phyloP scores from a whole-genome alignment of 371 early-diverging fungal genomes.

The Lichtheimia corymbifera region DNA sequence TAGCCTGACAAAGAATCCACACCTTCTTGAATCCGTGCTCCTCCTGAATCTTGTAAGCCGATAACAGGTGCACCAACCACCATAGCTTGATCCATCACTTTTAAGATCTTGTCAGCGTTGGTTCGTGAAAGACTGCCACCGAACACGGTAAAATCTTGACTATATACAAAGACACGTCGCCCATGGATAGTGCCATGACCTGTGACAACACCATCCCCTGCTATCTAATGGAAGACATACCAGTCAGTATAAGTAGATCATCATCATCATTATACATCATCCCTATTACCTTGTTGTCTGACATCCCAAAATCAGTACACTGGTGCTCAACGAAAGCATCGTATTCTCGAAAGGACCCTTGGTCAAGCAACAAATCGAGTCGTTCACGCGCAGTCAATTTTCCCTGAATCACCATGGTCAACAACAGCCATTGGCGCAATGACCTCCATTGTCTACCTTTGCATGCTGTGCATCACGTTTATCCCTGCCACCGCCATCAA shows the following conservation, averaged over 20 bases:
- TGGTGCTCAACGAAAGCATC: slow-evolving; percentile 96
- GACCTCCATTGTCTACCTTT: slow-evolving; percentile 58
- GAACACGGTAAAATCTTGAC: slow-evolving; percentile 93
- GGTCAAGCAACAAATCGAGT: slow-evolving; percentile 83
- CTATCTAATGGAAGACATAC: slow-evolving; percentile 56
- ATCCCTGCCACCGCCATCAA: slow-evolving; percentile 82
- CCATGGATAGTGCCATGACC: slow-evolving; percentile 95
- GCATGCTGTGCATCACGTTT: slow-evolving; percentile 89
- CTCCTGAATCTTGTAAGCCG: slow-evolving; percentile 96
- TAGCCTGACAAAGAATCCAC: slow-evolving; percentile 96
- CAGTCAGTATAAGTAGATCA: no score
- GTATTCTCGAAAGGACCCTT: slow-evolving; percentile 88
- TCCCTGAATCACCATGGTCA: slow-evolving; percentile 58
- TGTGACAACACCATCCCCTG: slow-evolving; percentile 96
- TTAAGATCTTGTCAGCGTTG: slow-evolving; percentile 92
- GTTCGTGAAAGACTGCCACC: slow-evolving; percentile 91
- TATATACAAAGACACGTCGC: slow-evolving; percentile 89
- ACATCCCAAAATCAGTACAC: slow-evolving; percentile 93
- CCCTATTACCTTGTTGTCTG: slow-evolving; percentile 58
- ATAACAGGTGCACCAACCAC: slow-evolving; percentile 93
- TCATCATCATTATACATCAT: no score
- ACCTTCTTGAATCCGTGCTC: slow-evolving; percentile 98
- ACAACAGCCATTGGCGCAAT: background rate
- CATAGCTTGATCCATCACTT: slow-evolving; percentile 96
- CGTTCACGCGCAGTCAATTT: slow-evolving; percentile 97